These are phyloP conservation scores for Cinnamomum micranthum DNA, from an alignment of 164 flowering plant genomes.

Conservation along the genomic window DNA sequence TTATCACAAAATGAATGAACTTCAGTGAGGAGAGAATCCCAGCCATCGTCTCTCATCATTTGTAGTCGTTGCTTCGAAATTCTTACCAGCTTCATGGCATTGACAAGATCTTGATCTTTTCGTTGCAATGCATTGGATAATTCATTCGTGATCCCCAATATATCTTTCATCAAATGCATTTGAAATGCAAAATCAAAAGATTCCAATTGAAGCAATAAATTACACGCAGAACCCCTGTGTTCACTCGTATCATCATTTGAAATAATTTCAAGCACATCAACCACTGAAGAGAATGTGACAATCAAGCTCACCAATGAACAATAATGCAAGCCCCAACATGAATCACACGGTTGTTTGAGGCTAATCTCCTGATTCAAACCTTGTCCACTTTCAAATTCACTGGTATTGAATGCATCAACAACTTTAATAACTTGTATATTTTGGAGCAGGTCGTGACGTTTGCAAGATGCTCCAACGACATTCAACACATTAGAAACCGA, in stretches of 20 bases:
- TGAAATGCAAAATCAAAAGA: background rate
- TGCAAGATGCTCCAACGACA: conserved; percentile 6
- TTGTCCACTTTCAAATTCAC: background rate
- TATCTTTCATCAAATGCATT: conserved; percentile 1
- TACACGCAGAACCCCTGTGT: background rate
- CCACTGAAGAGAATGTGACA: background rate
- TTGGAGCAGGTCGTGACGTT: background rate
- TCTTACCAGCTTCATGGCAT: background rate
- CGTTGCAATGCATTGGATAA: background rate
- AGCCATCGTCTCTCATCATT: background rate
- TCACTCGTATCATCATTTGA: background rate
- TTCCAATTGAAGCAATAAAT: background rate
- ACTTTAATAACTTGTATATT: background rate
- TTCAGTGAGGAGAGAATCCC: background rate
- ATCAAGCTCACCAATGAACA: background rate
- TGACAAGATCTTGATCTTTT: background rate
- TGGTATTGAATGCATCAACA: background rate
- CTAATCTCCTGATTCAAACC: conserved; percentile 1
- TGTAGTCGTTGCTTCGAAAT: background rate
- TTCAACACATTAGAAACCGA: conserved; percentile 7
- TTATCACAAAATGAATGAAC: background rate
- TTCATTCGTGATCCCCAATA: conserved; percentile 1
- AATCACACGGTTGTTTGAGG: background rate
- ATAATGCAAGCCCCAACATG: background rate
- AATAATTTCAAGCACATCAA: conserved; percentile 3